These are phyloP conservation scores for Suhomyces xylopsoci DNA, from an alignment of 805 yeast genomes.

Conservation along the genomic window DNA sequence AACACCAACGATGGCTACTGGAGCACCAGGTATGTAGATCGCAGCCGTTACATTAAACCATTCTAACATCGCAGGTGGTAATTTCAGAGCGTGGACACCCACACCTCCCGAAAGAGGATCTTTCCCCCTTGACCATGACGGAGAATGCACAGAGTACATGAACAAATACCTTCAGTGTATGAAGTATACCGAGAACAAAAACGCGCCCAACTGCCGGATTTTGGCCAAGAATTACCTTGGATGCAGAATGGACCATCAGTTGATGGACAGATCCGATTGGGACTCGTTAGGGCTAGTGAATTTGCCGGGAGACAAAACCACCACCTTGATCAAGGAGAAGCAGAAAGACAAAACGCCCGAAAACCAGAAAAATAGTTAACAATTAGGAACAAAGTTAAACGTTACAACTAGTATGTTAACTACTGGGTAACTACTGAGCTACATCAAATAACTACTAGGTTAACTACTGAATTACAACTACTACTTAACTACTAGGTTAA, in stretches of 20 bases:
- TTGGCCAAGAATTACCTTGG: constrained; percentile 78
- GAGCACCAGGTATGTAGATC: constrained; percentile 32
- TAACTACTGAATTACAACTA: no score
- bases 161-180: constrained; percentile 72
- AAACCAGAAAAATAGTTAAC: not conserved
- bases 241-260: constrained; percentile 81
- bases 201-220: constrained; percentile 86
- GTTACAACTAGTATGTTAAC: no score
- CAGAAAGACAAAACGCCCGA: not conserved
- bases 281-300: constrained; percentile 42
- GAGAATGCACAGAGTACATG: constrained; percentile 81
- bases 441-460: no score
- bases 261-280: constrained; percentile 44
- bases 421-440: no score
- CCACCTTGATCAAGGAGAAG: not conserved
- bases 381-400: no score
- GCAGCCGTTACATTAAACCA: not conserved
- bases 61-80: constrained; percentile 10
- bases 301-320: constrained; percentile 33
- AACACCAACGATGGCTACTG: constrained; percentile 28
- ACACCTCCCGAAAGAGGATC: constrained; percentile 97
- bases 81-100: constrained; percentile 51
- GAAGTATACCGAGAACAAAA: constrained; percentile 71
- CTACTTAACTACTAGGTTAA: no score
- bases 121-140: constrained; percentile 86